A percentile compares a stretch with the other conserved stretches of the same genome.
Evolutionary conservation across 495 filamentous ascomycete genomes (phyloP).

Genomic region (Neurospora hispaniola): DNA sequence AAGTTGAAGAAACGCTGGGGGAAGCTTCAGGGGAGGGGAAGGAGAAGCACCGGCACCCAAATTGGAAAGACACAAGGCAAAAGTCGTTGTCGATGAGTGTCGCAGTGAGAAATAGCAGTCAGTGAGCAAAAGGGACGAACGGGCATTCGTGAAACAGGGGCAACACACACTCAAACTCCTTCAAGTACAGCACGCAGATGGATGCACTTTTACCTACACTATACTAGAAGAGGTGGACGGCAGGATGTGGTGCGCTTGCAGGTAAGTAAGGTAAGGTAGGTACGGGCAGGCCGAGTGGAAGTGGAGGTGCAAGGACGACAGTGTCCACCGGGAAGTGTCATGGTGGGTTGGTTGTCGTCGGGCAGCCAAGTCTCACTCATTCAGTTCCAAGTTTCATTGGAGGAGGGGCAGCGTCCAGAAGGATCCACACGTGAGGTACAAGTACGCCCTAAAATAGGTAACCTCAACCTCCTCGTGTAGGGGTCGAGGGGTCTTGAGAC

Average conservation of each 20-base stretch:
- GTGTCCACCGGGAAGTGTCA: background rate
- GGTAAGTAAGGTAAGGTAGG: background rate
- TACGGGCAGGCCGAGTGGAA: background rate
- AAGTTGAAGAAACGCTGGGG: background rate
- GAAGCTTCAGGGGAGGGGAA: background rate
- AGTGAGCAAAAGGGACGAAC: background rate
- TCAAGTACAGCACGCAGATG: background rate
- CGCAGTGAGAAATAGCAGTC: background rate
- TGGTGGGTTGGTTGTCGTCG: background rate
- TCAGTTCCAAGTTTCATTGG: background rate
- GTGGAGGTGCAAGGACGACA: background rate
- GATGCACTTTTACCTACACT: background rate
- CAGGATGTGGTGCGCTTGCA: background rate
- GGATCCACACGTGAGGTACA: background rate
- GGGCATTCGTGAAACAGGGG: background rate
- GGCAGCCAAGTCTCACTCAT: background rate
- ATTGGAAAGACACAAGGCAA: background rate
- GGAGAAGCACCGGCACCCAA: background rate
- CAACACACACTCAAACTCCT: background rate
- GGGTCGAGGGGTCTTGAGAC: background rate
- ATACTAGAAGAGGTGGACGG: background rate
- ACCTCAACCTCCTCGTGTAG: background rate
- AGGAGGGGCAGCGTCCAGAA: background rate
- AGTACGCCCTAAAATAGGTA: background rate
- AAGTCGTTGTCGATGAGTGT: background rate